These are phyloP conservation scores for Xerocomellus dryophilus DNA, from an alignment of 768 basidiomycete genomes.

Conservation along the genomic window DNA sequence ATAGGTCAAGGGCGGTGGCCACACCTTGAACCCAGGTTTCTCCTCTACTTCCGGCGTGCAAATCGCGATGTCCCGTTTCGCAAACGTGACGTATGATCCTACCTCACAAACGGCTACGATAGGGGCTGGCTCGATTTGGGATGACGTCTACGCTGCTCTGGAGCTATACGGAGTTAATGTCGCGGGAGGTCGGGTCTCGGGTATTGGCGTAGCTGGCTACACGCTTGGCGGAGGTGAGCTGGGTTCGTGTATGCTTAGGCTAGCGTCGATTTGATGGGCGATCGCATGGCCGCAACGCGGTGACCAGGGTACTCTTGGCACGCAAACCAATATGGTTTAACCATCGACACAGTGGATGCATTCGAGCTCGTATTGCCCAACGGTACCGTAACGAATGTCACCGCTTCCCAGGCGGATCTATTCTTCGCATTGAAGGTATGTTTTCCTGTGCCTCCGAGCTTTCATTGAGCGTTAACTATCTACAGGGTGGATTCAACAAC, in stretches of 20 bases:
- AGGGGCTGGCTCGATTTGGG: conserved; percentile 54
- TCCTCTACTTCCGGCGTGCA: conserved; percentile 61
- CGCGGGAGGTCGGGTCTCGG: conserved; percentile 56
- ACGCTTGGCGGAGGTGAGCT: conserved; percentile 53
- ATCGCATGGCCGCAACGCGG: conserved; percentile 9
- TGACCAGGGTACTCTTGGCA: conserved; percentile 59
- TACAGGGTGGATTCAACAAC: conserved; percentile 63
- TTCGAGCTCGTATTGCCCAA: conserved; percentile 61
- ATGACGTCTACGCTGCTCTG: conserved; percentile 59
- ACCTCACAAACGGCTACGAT: conserved; percentile 38
- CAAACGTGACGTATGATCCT: conserved; percentile 41
- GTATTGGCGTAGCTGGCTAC: conserved; percentile 59
- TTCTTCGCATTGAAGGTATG: conserved; percentile 45
- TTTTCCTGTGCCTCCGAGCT: not conserved
- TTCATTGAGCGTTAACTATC: not conserved
- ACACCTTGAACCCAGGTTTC: conserved; percentile 52
- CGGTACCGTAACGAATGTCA: conserved; percentile 42
- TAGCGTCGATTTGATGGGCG: conserved; percentile 1
- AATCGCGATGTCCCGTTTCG: conserved; percentile 52
- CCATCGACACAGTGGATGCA: conserved; percentile 51
- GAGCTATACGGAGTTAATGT: conserved; percentile 49
- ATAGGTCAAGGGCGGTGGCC: conserved; percentile 65
- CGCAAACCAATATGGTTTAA: conserved; percentile 58
- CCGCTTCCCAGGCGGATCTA: conserved; percentile 37
- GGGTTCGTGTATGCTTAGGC: not conserved